Conservation (phyloP, 768 basidiomycete genomes). For the Tylopilus plumbeoviolaceoides region DNA sequence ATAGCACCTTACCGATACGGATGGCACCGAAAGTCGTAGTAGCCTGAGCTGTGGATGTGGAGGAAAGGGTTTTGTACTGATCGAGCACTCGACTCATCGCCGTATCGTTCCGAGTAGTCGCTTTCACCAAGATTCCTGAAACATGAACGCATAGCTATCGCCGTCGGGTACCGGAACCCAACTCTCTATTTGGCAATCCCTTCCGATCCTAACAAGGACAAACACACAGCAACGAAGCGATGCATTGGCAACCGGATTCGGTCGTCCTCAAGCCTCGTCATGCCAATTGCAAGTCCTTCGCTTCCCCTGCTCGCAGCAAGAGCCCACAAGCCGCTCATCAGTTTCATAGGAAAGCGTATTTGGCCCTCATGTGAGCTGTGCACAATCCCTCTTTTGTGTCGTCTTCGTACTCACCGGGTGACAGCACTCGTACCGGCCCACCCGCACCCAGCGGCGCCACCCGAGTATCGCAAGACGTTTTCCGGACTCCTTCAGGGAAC, state of each 20-base stretch:
- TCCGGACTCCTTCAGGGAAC: conserved; percentile 38
- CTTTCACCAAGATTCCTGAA: neutral
- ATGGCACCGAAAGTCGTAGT: conserved; percentile 15
- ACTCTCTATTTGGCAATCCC: conserved; percentile 19
- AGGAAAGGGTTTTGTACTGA: conserved; percentile 19
- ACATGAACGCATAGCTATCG: neutral
- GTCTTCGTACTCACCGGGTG: conserved; percentile 12
- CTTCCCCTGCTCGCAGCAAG: conserved; percentile 36
- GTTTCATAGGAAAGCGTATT: conserved; percentile 55
- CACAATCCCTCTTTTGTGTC: neutral
- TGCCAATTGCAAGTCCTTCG: conserved; percentile 36
- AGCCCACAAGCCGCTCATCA: conserved; percentile 57
- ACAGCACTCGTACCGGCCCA: conserved; percentile 39
- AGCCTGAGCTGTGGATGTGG: conserved; percentile 3
- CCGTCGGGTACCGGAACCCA: conserved; percentile 2
- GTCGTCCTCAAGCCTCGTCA: neutral
- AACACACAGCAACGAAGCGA: conserved; percentile 17
- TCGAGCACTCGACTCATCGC: conserved; percentile 15
- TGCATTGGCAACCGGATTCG: conserved; percentile 5
- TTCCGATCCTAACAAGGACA: conserved; percentile 19
- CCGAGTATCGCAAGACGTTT: conserved; percentile 51
- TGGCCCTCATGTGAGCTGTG: conserved; percentile 45
- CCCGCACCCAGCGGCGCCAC: conserved; percentile 66
- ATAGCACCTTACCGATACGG: conserved; percentile 9
- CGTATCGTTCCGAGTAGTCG: neutral